Evolutionary conservation across 805 yeast genomes (phyloP).

Genomic region (Candida endomychidarum): DNA sequence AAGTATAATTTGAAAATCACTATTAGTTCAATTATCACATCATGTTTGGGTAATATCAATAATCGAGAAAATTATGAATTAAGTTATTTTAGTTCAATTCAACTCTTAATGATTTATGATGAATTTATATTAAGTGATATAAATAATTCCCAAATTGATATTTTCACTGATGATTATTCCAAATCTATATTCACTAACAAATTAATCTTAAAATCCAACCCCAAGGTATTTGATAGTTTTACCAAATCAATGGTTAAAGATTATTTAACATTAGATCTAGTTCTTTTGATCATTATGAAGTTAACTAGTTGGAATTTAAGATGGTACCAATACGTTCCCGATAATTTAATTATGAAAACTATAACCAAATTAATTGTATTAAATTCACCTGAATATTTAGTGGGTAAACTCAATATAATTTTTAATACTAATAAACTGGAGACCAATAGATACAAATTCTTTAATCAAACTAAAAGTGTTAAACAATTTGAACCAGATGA

Average conservation of each 20-base stretch:
- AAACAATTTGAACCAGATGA: conserved; percentile 23
- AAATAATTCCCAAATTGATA: conserved; percentile 31
- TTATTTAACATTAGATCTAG: conserved; percentile 32
- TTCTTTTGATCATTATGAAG: conserved; percentile 41
- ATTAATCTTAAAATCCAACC: conserved; percentile 29
- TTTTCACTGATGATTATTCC: conserved; percentile 28
- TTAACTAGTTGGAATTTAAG: conserved; percentile 62
- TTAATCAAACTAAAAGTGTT: conserved; percentile 7
- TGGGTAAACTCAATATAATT: conserved; percentile 39
- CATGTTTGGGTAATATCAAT: conserved; percentile 50
- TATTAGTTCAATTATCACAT: conserved; percentile 38
- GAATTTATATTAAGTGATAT: conserved; percentile 40
- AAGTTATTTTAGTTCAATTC: conserved; percentile 57
- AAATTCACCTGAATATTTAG: conserved; percentile 42
- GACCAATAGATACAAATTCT: conserved; percentile 1
- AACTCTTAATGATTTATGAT: conserved; percentile 49
- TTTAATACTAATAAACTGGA: conserved; percentile 30
- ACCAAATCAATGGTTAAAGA: conserved; percentile 17
- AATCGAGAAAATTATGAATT: conserved; percentile 54
- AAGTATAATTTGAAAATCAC: conserved; percentile 40
- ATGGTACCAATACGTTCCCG: conserved; percentile 60
- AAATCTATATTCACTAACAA: conserved; percentile 31
- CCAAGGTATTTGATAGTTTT: conserved; percentile 20
- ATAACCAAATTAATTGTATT: conserved; percentile 42
- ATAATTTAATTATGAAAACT: conserved; percentile 40